These are phyloP conservation scores for Plasmodium knowlesi DNA, from an alignment of 169 alveolate genomes.

Conservation along the genomic window DNA sequence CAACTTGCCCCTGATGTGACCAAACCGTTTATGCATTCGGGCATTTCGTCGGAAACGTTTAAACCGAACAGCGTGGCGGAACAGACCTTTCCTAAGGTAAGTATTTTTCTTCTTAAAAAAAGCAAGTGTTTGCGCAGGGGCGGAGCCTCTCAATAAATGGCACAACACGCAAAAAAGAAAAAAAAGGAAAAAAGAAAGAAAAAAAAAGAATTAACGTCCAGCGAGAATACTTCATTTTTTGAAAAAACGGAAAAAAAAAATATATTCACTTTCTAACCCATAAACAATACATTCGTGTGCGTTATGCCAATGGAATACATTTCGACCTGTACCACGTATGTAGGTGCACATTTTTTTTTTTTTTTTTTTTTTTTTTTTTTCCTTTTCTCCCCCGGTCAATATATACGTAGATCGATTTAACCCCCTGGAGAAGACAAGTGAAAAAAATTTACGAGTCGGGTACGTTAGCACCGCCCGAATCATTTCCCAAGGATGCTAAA, in stretches of 20 bases:
- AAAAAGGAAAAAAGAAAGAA: neutral
- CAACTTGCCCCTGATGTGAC: slow-evolving; percentile 65
- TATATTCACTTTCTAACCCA: neutral
- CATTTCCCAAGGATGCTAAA: slow-evolving; percentile 24
- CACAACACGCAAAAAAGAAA: neutral
- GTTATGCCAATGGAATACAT: neutral
- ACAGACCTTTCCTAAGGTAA: slow-evolving; percentile 67
- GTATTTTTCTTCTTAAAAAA: neutral
- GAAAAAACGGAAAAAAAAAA: neutral
- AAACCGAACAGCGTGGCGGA: slow-evolving; percentile 60
- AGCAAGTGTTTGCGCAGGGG: neutral
- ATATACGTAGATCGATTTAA: slow-evolving; percentile 79
- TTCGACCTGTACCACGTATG: neutral
- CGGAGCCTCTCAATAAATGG: neutral
- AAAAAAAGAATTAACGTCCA: neutral
- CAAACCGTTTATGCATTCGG: slow-evolving; percentile 75
- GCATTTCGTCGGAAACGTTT: slow-evolving; percentile 67
- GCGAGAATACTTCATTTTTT: neutral
- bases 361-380: neutral
- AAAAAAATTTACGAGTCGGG: slow-evolving; percentile 74
- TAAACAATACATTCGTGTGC: neutral
- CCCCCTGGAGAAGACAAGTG: slow-evolving; percentile 87
- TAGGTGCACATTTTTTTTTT: neutral
- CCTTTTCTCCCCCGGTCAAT: neutral
- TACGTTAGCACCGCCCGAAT: slow-evolving; percentile 76